Conservation (phyloP, 2,329 filamentous ascomycete species). For the Pseudopithomyces chartarum region DNA sequence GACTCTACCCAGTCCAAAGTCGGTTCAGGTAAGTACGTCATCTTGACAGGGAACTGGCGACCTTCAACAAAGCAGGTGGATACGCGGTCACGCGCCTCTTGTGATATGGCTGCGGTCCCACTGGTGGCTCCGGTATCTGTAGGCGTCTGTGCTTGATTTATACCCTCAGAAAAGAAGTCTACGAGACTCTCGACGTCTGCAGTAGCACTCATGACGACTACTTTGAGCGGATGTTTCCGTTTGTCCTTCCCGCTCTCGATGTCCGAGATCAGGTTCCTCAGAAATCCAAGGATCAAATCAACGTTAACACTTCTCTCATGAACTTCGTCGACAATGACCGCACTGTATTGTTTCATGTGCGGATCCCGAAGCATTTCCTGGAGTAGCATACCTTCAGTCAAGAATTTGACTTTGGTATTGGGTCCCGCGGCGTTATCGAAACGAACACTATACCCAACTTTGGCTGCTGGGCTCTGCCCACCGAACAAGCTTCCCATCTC, state of each 20-base stretch:
- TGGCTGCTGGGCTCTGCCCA: constrained; percentile 61
- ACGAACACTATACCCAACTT: constrained; percentile 90
- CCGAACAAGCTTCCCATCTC: constrained; percentile 75
- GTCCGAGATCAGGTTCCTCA: constrained; percentile 74
- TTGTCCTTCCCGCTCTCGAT: constrained; percentile 69
- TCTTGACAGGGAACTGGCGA: constrained; percentile 82
- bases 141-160: constrained; percentile 8
- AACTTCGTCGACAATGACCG: constrained; percentile 92
- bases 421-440: constrained; percentile 88
- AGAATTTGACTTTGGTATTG: constrained; percentile 85
- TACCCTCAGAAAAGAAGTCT: constrained; percentile 68
- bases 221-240: constrained; percentile 68
- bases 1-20: constrained; percentile 82
- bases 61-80: constrained; percentile 76
- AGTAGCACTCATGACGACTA: constrained; percentile 96
- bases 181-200: constrained; percentile 82
- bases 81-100: constrained; percentile 5
- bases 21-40: constrained; percentile 73
- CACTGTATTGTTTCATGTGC: constrained; percentile 81
- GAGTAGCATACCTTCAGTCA: constrained; percentile 95
- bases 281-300: constrained; percentile 85
- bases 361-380: constrained; percentile 92
- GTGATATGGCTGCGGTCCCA: constrained; percentile 8
- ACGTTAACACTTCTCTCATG: constrained; percentile 96
- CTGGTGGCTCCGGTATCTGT: constrained; percentile 15